Conservation (phyloP, 768 basidiomycete genomes). For the Lactarius deliciosus region DNA sequence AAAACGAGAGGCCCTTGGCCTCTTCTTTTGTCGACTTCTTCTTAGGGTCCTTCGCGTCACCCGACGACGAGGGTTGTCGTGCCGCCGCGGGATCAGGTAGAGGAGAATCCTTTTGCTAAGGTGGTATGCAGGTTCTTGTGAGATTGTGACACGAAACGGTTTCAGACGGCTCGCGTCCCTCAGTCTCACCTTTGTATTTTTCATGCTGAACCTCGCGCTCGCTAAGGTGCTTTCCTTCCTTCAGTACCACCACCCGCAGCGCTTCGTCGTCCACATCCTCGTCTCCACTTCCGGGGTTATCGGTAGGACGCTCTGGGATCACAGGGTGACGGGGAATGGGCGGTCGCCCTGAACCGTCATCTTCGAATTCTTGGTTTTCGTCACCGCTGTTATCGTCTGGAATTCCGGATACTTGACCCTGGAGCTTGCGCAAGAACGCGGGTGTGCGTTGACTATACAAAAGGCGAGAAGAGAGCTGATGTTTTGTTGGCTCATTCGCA, state of each 20-base stretch:
- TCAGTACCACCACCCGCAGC: constrained; percentile 87
- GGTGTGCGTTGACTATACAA: constrained; percentile 57
- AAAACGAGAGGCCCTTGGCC: constrained; percentile 41
- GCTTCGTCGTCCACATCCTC: constrained; percentile 69
- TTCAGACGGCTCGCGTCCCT: constrained; percentile 1
- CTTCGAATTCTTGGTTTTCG: constrained; percentile 54
- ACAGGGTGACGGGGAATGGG: constrained; percentile 69
- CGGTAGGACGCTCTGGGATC: too few species aligned
- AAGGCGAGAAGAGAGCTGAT: too few species aligned
- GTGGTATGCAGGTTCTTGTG: too few species aligned
- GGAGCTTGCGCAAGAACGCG: constrained; percentile 62
- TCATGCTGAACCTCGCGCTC: constrained; percentile 77
- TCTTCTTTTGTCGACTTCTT: constrained; percentile 19
- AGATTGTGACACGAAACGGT: constrained; percentile 31
- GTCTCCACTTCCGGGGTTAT: constrained; percentile 72
- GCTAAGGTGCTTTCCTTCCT: constrained; percentile 83
- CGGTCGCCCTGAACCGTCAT: constrained; percentile 65
- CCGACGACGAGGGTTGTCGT: neutral
- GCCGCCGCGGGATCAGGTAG: constrained; percentile 41
- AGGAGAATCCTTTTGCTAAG: too few species aligned
- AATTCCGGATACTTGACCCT: constrained; percentile 60
- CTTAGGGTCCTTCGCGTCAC: constrained; percentile 4
- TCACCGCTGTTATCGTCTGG: constrained; percentile 44
- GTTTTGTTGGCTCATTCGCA: too few species aligned
- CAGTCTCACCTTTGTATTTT: constrained; percentile 60